Percentiles rank a stretch among this genome's conserved stretches.
These are phyloP conservation scores for Lyophyllum atratum DNA, from an alignment of 768 basidiomycete genomes.

Conservation along the genomic window DNA sequence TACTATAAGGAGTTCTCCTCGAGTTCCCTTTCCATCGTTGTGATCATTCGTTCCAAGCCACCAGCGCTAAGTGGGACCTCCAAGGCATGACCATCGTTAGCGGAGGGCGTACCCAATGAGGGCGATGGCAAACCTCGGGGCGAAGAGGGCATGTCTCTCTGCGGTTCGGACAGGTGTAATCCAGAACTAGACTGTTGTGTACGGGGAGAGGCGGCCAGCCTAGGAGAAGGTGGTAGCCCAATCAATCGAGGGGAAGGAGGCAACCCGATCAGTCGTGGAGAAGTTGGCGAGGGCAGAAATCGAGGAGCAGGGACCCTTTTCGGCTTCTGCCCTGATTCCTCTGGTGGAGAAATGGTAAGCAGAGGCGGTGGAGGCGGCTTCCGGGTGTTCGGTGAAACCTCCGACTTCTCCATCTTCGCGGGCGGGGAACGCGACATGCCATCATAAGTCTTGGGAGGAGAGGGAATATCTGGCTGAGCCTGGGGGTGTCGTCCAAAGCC, in stretches of 20 bases:
- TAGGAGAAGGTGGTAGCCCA: conserved; percentile 1
- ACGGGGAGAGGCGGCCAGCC: not conserved
- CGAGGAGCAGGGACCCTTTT: conserved; percentile 9
- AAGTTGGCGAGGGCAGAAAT: not conserved
- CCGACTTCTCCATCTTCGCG: not conserved
- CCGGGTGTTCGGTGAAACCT: not conserved
- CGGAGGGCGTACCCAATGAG: not conserved
- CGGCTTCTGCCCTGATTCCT: conserved; percentile 3
- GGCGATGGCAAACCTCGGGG: not conserved
- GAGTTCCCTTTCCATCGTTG: conserved; percentile 12
- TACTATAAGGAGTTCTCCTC: not conserved
- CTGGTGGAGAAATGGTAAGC: conserved; percentile 11
- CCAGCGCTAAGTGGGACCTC: conserved; percentile 8
- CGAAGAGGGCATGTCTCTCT: not conserved
- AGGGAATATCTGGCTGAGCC: conserved; percentile 1
- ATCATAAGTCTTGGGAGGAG: conserved; percentile 10
- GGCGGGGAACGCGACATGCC: conserved; percentile 7
- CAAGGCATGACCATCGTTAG: not conserved
- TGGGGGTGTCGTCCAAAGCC: conserved; percentile 12
- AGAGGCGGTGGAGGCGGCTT: conserved; percentile 3
- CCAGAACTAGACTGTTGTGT: not conserved
- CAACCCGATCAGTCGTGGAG: conserved; percentile 7
- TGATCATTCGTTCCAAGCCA: conserved; percentile 13
- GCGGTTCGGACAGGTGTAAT: not conserved
- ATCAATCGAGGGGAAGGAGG: conserved; percentile 9